These are phyloP conservation scores for Starmera stellimalicola DNA, from an alignment of 1,139 yeast genomes.

Conservation along the genomic window DNA sequence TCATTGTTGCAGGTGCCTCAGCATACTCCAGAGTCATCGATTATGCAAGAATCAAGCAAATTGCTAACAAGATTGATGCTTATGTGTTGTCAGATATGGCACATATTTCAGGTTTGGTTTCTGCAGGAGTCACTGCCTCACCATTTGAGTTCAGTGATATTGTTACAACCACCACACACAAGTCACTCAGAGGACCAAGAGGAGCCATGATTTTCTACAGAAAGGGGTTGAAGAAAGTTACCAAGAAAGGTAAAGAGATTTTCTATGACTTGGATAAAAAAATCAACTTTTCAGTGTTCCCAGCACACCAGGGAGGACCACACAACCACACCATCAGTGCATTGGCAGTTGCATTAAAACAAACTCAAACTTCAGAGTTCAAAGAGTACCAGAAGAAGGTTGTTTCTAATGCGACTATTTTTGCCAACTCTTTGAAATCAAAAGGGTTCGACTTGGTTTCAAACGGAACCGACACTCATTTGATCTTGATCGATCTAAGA, in stretches of 20 bases:
- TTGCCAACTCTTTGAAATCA: conserved; percentile 29
- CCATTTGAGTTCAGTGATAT: conserved; percentile 94
- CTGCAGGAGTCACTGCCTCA: conserved; percentile 86
- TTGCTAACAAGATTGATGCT: conserved; percentile 91
- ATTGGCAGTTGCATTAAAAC: conserved; percentile 91
- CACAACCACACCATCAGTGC: conserved; percentile 98
- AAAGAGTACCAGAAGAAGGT: conserved; percentile 86
- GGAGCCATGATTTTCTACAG: conserved; percentile 98
- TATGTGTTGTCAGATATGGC: conserved; percentile 93
- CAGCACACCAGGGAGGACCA: conserved; percentile 99
- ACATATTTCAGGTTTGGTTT: conserved; percentile 87
- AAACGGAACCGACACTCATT: conserved; percentile 93
- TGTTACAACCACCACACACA: conserved; percentile 96
- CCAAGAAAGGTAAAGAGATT: conserved; percentile 81
- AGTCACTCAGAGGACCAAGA: conserved; percentile 96
- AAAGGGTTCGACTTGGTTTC: conserved; percentile 44
- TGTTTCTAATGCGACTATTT: background rate
- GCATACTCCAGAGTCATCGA: conserved; percentile 91
- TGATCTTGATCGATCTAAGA: conserved; percentile 84
- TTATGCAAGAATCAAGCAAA: conserved; percentile 79
- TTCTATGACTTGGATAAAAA: conserved; percentile 80
- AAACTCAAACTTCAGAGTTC: conserved; percentile 87
- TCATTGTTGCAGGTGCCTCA: conserved; percentile 93
- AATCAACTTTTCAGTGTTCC: conserved; percentile 95
- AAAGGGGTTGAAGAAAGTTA: conserved; percentile 78